Conservation (phyloP, 2,329 filamentous ascomycete species). For the Fusarium begoniae region DNA sequence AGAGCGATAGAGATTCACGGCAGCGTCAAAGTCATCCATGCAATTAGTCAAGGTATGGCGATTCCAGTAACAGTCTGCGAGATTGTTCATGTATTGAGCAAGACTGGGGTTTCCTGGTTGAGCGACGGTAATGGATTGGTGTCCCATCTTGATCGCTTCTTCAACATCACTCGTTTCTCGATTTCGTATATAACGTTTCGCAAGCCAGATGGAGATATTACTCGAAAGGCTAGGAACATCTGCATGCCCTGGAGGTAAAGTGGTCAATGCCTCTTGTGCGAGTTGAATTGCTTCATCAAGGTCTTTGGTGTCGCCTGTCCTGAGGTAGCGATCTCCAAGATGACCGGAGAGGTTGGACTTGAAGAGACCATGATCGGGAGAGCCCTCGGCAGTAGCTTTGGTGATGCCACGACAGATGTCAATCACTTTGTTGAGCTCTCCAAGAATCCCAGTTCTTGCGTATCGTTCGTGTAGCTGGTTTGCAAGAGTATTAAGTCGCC, state of each 20-base stretch:
- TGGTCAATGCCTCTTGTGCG: fast-evolving
- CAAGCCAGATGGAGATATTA: background rate
- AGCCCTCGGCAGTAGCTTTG: background rate
- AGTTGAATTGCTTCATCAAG: background rate
- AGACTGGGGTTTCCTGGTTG: background rate
- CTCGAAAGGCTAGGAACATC: fast-evolving
- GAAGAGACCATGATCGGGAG: background rate
- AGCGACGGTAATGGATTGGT: fast-evolving
- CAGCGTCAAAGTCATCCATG: background rate
- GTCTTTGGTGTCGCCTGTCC: fast-evolving
- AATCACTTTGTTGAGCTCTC: background rate
- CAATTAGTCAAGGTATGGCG: background rate
- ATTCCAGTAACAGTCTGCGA: background rate
- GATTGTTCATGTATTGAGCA: background rate
- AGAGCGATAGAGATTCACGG: background rate
- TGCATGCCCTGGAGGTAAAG: fast-evolving
- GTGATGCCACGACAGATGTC: background rate
- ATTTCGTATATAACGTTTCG: fast-evolving
- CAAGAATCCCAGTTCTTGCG: background rate
- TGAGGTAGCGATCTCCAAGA: background rate
- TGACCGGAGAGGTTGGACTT: background rate
- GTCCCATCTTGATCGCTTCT: background rate
- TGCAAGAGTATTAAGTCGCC: background rate
- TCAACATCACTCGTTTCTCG: fast-evolving
- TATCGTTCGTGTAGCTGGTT: background rate